phyloP scores from a whole-genome alignment of 2,329 filamentous ascomycete genomes.

The Penicillium psychrosexuale region DNA sequence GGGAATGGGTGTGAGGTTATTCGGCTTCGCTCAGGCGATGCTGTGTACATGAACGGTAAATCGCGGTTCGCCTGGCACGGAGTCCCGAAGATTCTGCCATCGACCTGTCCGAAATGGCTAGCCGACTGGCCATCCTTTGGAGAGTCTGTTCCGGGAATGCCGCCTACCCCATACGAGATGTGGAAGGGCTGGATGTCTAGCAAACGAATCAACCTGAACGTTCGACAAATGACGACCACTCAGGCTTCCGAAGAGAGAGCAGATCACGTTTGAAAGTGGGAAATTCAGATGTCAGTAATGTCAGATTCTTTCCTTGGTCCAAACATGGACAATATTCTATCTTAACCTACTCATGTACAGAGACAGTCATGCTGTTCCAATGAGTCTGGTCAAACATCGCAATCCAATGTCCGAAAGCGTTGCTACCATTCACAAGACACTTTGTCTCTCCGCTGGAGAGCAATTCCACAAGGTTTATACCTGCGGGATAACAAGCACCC shows the following conservation, averaged over 20 bases:
- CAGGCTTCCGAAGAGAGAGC: not conserved
- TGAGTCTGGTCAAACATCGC: not conserved
- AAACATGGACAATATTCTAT: not conserved
- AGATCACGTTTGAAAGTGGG: not conserved
- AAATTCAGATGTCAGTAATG: not conserved
- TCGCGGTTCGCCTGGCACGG: slow-evolving; percentile 93
- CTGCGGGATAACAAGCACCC: not conserved
- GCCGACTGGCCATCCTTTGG: slow-evolving; percentile 64
- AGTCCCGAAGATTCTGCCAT: slow-evolving; percentile 78
- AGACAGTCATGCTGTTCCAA: not conserved
- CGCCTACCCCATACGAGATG: slow-evolving; percentile 50
- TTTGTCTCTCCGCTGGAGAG: not conserved
- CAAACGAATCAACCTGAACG: slow-evolving; percentile 89
- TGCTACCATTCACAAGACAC: too few species aligned
- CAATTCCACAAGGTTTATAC: not conserved
- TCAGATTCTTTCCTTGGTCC: not conserved
- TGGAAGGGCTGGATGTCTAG: slow-evolving; percentile 86
- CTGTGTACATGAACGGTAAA: slow-evolving; percentile 79
- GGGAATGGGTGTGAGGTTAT: slow-evolving; percentile 48
- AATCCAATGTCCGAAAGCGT: not conserved
- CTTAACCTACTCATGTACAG: not conserved
- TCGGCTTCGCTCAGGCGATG: slow-evolving; percentile 78
- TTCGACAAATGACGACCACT: slow-evolving; percentile 75
- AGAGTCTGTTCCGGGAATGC: slow-evolving; percentile 39
- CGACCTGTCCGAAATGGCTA: slow-evolving; percentile 74